A percentile compares a stretch with the other conserved stretches of the same genome.
Evolutionary conservation across 305 asterid genomes (phyloP).

Genomic region (Fraxinus sp.): DNA sequence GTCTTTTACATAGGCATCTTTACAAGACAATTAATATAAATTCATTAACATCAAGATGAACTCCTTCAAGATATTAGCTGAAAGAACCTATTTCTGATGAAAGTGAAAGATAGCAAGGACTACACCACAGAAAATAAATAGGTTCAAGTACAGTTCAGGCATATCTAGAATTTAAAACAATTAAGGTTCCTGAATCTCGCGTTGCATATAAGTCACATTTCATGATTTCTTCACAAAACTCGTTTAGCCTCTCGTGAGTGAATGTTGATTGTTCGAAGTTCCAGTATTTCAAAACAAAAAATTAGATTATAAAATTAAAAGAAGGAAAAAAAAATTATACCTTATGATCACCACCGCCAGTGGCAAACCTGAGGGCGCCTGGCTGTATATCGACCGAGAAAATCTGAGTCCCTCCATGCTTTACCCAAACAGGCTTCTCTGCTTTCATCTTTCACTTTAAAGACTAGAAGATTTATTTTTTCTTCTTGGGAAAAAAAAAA

Average conservation of each 20-base stretch:
- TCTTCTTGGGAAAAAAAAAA: background rate
- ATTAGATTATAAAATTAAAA: background rate
- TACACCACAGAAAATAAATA: background rate
- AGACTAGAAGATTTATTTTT: background rate
- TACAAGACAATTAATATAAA: background rate
- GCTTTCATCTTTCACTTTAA: conserved; percentile 28
- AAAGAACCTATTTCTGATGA: background rate
- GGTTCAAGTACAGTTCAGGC: background rate
- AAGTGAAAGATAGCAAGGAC: background rate
- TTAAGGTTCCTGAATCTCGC: background rate
- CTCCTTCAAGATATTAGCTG: background rate
- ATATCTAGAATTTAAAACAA: background rate
- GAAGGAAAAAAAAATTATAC: conserved; percentile 11
- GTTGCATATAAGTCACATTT: background rate
- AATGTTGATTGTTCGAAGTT: background rate
- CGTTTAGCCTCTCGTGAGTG: background rate
- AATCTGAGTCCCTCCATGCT: conserved; percentile 36
- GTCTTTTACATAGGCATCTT: background rate
- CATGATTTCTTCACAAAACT: background rate
- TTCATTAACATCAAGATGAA: background rate
- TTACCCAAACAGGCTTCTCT: conserved; percentile 36
- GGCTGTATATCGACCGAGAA: conserved; percentile 43
- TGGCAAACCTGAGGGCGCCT: conserved; percentile 41
- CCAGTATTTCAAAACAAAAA: background rate
- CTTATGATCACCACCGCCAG: conserved; percentile 46